These are phyloP conservation scores for Colletotrichum sp. DNA, from an alignment of 2,329 filamentous ascomycete species.

Conservation along the genomic window DNA sequence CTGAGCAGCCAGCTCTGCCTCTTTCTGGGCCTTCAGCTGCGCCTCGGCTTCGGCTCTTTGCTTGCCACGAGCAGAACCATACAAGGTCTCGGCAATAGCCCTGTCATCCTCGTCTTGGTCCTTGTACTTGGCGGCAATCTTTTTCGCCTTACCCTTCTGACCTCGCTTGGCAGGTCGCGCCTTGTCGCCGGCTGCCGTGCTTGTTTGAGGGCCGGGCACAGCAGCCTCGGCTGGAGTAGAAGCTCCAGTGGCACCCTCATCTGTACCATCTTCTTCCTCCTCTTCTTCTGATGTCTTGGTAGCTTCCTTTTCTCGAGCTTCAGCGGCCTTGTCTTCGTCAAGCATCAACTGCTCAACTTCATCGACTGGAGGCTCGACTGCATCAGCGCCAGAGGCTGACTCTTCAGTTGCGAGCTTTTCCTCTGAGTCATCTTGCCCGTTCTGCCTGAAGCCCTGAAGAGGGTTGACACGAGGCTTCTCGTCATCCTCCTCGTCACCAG, in stretches of 20 bases:
- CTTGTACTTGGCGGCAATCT: conserved; percentile 87
- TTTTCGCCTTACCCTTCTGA: conserved; percentile 84
- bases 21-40: conserved; percentile 69
- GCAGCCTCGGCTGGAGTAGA: conserved; percentile 4
- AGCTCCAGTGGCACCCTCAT: conserved; percentile 1
- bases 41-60: conserved; percentile 73
- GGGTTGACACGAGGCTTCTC: conserved; percentile 40
- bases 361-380: conserved; percentile 18
- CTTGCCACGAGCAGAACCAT: conserved; percentile 75
- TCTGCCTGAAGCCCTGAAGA: conserved; percentile 34
- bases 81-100: conserved; percentile 79
- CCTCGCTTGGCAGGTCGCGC: conserved; percentile 68
- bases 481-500: conserved; percentile 35
- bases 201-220: conserved; percentile 16
- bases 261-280: conserved; percentile 24
- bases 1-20: conserved; percentile 74
- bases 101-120: conserved; percentile 96
- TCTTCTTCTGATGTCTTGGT: conserved; percentile 1
- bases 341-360: conserved; percentile 13
- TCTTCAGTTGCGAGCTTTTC: conserved; percentile 26
- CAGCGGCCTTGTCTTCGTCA: conserved; percentile 25
- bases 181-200: conserved; percentile 41
- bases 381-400: not conserved
- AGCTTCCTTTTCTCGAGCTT: not conserved
- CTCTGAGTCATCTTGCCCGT: conserved; percentile 30